These are phyloP conservation scores for Trametes cubensis DNA, from an alignment of 768 basidiomycete genomes.

Conservation along the genomic window DNA sequence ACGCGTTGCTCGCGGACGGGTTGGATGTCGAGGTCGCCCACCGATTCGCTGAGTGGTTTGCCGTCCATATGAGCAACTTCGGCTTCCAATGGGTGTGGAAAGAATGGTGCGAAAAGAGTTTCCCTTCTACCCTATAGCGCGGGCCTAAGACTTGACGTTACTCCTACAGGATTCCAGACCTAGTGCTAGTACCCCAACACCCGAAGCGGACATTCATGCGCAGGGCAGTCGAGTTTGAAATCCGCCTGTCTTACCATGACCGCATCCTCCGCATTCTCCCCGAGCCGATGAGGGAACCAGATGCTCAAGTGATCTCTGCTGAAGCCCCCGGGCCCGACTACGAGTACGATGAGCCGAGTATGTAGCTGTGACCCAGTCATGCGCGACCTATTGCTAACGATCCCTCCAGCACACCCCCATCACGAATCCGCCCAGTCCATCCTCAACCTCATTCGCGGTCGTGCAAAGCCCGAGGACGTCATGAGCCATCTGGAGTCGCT, in stretches of 20 bases:
- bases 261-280: constrained; percentile 89
- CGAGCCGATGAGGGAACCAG: constrained; percentile 69
- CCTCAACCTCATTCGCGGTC: constrained; percentile 78
- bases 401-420: constrained; percentile 64
- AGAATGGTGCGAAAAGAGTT: constrained; percentile 64
- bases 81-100: constrained; percentile 99
- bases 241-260: constrained; percentile 91
- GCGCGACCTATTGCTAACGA: neutral
- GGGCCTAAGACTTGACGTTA: neutral
- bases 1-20: constrained; percentile 75
- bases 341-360: constrained; percentile 82
- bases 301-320: constrained; percentile 62
- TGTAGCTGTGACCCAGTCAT: constrained; percentile 27
- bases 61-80: constrained; percentile 96
- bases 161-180: constrained; percentile 76
- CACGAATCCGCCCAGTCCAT: constrained; percentile 80
- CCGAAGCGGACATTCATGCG: constrained; percentile 89
- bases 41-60: constrained; percentile 93
- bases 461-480: constrained; percentile 80
- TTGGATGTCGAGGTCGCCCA: constrained; percentile 83
- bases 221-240: constrained; percentile 84
- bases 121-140: constrained; percentile 1
- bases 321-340: constrained; percentile 80
- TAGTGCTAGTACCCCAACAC: constrained; percentile 71
- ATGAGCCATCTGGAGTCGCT: constrained; percentile 72